Base-by-base conservation (phyloP, 106 monocot species). In the Phalaenopsis equestris region DNA sequence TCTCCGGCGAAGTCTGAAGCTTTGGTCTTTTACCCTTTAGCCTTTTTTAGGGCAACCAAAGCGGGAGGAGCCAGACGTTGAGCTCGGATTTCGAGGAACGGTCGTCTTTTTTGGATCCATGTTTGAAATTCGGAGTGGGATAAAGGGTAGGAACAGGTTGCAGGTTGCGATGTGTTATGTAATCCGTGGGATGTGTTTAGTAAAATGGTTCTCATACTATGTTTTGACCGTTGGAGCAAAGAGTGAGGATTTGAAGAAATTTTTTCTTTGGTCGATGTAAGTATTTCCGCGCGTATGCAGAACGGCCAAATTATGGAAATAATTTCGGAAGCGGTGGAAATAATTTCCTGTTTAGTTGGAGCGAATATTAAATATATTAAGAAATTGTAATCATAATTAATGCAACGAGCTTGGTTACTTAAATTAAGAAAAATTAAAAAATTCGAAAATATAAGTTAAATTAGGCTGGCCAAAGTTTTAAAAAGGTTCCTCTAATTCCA, bases 61-160 rank as follows among this genome's bases (percentile, higher is more conserved):
- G 73, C 81, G 79, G 64, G 76, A 45, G 12, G 74, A 36, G 6
- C 79, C 43, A 57, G 39, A 68, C 23, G 81, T 38, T 42, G 55
- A 78, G 19, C 88, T 80, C 88, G 43, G 77, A 47, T 37, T 52
- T 65, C 85, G 88, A 88, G 82, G 88, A 88, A 88, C 88, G 88
- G 88, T 88, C 85, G 48, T 73, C 73, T 61, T 75, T 57, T 37
- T 41, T 47, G 80, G 82, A 80, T 75, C 80, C 78, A 43, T 81
- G 55, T 84, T 84, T 87, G 70, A 87, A 86, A 86, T 39, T 1
- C 15, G 30, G 82, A 16, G 52, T 3, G 42, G 45, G 30, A 76
- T 49, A 30, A 21, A 42, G 19, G 52, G 23, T 14, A 37, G 39
- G 14, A 70, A 70, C 36, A 3, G 14, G 70, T 15, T 41, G 11